Evolutionary conservation across 2,329 filamentous ascomycete species (phyloP).

Genomic region (Fusarium tupiense): DNA sequence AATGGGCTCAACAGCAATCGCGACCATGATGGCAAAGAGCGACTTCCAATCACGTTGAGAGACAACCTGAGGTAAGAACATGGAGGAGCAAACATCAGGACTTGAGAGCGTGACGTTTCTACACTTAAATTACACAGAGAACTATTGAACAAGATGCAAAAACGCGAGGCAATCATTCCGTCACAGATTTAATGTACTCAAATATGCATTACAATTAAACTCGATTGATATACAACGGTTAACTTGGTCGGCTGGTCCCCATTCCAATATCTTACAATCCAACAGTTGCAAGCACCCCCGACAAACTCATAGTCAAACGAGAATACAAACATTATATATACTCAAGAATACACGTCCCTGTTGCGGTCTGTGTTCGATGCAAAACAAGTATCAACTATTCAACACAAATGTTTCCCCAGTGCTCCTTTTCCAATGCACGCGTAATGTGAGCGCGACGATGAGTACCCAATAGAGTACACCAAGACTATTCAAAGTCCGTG

Average conservation of each 20-base stretch:
- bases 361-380: slow-evolving; percentile 20
- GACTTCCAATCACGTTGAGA: neutral
- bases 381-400: slow-evolving; percentile 12
- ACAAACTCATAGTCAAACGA: slow-evolving; percentile 27
- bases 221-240: slow-evolving; percentile 17
- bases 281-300: slow-evolving; percentile 10
- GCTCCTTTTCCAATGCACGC: slow-evolving; percentile 32
- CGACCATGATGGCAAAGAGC: neutral
- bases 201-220: neutral
- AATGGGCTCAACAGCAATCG: slow-evolving; percentile 4
- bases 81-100: neutral
- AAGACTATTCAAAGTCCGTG: slow-evolving; percentile 20
- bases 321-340: slow-evolving; percentile 45
- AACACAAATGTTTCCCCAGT: slow-evolving; percentile 14
- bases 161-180: neutral
- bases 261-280: slow-evolving; percentile 18
- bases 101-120: neutral
- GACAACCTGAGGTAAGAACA: neutral
- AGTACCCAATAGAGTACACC: slow-evolving; percentile 22
- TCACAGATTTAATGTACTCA: neutral
- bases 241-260: slow-evolving; percentile 1
- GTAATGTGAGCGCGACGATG: slow-evolving; percentile 16
- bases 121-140: neutral
- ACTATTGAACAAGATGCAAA: neutral
- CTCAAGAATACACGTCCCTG: slow-evolving; percentile 22